Conservation (phyloP, 2,329 filamentous ascomycete genomes). For the Colletotrichum shisoi region DNA sequence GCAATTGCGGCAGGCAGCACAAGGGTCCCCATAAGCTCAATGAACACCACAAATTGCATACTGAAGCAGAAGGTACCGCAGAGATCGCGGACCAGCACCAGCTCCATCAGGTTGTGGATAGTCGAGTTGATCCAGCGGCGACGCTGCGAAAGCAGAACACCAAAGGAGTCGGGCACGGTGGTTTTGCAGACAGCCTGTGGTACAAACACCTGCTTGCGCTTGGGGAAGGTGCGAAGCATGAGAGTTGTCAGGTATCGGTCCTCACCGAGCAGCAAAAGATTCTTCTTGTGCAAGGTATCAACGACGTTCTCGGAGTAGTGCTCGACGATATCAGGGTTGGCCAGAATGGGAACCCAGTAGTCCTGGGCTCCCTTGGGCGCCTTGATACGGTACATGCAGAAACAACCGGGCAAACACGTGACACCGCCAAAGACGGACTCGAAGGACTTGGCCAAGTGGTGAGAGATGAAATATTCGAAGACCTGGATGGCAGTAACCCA, state of each 20-base stretch:
- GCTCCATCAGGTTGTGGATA: slow-evolving; percentile 97
- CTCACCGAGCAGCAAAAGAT: slow-evolving; percentile 87
- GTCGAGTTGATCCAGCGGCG: slow-evolving; percentile 99
- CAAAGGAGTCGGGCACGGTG: slow-evolving; percentile 91
- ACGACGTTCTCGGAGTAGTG: slow-evolving; percentile 99
- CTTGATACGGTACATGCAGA: slow-evolving; percentile 99
- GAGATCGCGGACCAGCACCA: slow-evolving; percentile 91
- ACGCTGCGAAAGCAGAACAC: slow-evolving; percentile 89
- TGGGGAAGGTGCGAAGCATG: slow-evolving; percentile 98
- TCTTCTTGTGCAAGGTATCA: slow-evolving; percentile 98
- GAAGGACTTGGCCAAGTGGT: slow-evolving; percentile 95
- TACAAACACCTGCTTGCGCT: slow-evolving; percentile 98
- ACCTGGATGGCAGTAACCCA: slow-evolving; percentile 99
- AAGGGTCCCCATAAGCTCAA: slow-evolving; percentile 92
- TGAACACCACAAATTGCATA: slow-evolving; percentile 98
- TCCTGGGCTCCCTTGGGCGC: slow-evolving; percentile 97
- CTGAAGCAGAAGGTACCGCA: slow-evolving; percentile 99
- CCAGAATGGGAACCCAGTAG: slow-evolving; percentile 98
- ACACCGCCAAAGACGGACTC: slow-evolving; percentile 99
- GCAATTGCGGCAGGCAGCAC: slow-evolving; percentile 95
- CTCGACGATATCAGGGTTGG: slow-evolving; percentile 97
- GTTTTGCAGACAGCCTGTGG: slow-evolving; percentile 99
- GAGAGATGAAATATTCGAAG: slow-evolving; percentile 99
- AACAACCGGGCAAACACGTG: slow-evolving; percentile 96
- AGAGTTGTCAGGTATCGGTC: slow-evolving; percentile 95